Percentiles rank a stretch among this genome's conserved stretches.
Evolutionary conservation across 1,139 yeast genomes (phyloP).

Genomic region (Blastobotrys buckinghamii): DNA sequence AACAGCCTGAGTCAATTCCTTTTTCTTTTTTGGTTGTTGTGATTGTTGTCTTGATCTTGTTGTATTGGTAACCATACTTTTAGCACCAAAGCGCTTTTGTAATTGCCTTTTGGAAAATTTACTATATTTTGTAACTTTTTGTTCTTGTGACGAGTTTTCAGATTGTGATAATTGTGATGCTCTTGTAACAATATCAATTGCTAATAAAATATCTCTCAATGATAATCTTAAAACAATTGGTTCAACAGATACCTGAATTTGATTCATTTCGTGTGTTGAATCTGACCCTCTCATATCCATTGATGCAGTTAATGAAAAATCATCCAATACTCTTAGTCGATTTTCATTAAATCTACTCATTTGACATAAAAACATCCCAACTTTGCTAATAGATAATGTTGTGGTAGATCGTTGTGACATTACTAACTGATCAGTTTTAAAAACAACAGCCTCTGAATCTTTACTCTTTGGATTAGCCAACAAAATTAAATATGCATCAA

Average conservation of each 20-base stretch:
- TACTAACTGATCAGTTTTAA: slow-evolving; percentile 75
- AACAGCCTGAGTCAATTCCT: not conserved
- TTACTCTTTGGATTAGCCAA: slow-evolving; percentile 69
- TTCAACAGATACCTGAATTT: slow-evolving; percentile 67
- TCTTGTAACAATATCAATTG: slow-evolving; percentile 61
- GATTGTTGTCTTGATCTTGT: not conserved
- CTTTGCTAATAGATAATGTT: slow-evolving; percentile 65
- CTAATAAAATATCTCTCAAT: slow-evolving; percentile 78
- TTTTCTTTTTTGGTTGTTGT: slow-evolving; percentile 5
- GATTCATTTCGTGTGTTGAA: slow-evolving; percentile 50
- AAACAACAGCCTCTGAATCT: slow-evolving; percentile 83
- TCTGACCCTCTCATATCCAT: slow-evolving; percentile 68
- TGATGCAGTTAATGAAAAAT: slow-evolving; percentile 73
- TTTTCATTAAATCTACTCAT: slow-evolving; percentile 63
- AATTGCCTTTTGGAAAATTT: slow-evolving; percentile 20
- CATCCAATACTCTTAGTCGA: slow-evolving; percentile 74
- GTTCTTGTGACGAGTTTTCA: slow-evolving; percentile 12
- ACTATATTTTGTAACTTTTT: slow-evolving; percentile 18
- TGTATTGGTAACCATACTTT: slow-evolving; percentile 5
- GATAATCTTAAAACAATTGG: slow-evolving; percentile 79
- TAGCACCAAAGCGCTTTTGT: slow-evolving; percentile 8
- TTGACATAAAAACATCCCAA: slow-evolving; percentile 78
- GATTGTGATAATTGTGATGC: slow-evolving; percentile 49
- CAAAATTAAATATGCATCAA: slow-evolving; percentile 72
- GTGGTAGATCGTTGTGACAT: slow-evolving; percentile 58